A percentile compares a stretch with the other conserved stretches of the same genome.
phyloP scores from a whole-genome alignment of 148 eudicot genomes.

The Talinum fruticosum region DNA sequence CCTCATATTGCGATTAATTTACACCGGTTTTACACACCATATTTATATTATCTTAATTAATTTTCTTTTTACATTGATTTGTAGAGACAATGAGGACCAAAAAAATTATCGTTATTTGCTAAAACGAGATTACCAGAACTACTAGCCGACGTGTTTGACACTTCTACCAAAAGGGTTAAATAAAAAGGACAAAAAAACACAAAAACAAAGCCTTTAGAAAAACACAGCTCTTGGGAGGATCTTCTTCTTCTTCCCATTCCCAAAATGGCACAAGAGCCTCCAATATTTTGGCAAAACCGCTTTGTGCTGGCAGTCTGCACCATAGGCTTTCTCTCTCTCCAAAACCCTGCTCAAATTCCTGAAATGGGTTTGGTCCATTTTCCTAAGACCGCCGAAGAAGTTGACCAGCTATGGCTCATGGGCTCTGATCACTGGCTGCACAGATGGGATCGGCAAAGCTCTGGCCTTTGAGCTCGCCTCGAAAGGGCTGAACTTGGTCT shows the following conservation, averaged over 20 bases:
- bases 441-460: constrained; percentile 59
- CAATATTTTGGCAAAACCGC: neutral
- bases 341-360: constrained; percentile 12
- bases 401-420: constrained; percentile 50
- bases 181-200: too few relatives aligned
- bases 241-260: neutral
- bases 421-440: constrained; percentile 55
- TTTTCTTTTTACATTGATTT: too few relatives aligned
- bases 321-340: constrained; percentile 28
- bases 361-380: constrained; percentile 36
- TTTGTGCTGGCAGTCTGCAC: constrained; percentile 12
- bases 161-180: neutral
- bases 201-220: neutral
- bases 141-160: neutral
- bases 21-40: too few relatives aligned
- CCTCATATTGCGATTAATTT: too few relatives aligned
- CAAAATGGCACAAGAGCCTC: neutral
- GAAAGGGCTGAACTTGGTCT: constrained; percentile 41
- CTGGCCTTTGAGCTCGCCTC: constrained; percentile 43
- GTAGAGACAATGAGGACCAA: too few relatives aligned
- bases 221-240: neutral
- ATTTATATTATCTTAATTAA: too few relatives aligned
- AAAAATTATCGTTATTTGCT: too few relatives aligned
- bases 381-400: constrained; percentile 44
- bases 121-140: too few relatives aligned